A percentile compares a stretch with the other conserved stretches of the same genome.
phyloP scores from a whole-genome alignment of 441 rosid species.

The Populus hybrid region DNA sequence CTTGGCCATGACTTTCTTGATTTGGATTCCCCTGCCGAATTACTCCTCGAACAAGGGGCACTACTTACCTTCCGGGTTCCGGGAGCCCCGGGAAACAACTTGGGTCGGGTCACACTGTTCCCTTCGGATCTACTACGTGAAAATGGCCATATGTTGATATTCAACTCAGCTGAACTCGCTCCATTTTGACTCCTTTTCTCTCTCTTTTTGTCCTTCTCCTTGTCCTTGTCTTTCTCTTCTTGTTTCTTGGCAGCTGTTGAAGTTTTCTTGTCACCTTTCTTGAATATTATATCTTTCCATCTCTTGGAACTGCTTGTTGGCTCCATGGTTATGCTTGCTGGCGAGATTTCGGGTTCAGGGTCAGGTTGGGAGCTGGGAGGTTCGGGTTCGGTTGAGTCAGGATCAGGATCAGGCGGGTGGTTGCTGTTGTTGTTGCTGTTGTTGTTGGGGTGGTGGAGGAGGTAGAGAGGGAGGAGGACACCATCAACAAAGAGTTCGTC shows the following conservation, averaged over 20 bases:
- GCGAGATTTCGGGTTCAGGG: too few species aligned
- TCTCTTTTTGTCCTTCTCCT: conserved; percentile 31
- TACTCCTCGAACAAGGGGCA: conserved; percentile 89
- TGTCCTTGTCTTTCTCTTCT: background rate
- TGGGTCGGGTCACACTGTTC: too few species aligned
- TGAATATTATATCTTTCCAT: conserved; percentile 2
- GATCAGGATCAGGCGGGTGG: too few species aligned
- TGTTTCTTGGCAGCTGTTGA: background rate
- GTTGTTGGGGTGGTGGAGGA: too few species aligned
- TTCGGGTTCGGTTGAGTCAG: too few species aligned
- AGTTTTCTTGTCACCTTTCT: conserved; percentile 9
- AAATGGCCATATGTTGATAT: conserved; percentile 90
- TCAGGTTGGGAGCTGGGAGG: too few species aligned
- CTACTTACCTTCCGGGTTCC: conserved; percentile 70
- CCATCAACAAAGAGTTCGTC: too few species aligned
- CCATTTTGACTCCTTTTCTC: conserved; percentile 31
- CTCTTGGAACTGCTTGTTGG: too few species aligned
- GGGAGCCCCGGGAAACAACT: conserved; percentile 37
- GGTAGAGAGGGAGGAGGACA: too few species aligned
- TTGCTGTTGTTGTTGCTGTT: too few species aligned
- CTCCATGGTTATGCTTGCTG: too few species aligned
- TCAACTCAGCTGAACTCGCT: conserved; percentile 13
- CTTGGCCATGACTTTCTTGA: conserved; percentile 66
- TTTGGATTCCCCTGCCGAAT: conserved; percentile 81
- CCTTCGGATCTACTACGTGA: conserved; percentile 85